Evolutionary conservation across 2,329 filamentous ascomycete genomes (phyloP), one percentile per base, ranked within the genome.

Genomic region (Colletotrichum filicis): DNA sequence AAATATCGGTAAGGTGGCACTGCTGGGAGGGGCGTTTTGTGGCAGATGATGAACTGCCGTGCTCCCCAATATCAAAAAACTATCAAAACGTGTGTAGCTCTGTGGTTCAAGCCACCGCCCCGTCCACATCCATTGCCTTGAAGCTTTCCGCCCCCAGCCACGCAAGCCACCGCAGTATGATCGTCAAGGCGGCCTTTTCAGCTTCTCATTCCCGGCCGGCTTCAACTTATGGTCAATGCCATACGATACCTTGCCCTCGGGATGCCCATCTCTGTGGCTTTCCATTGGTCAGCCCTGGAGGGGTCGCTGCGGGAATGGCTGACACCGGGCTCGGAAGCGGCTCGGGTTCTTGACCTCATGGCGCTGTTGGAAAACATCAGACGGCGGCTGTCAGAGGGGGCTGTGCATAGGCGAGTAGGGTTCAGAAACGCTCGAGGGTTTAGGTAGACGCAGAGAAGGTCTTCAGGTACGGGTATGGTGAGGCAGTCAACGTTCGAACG

Each of bases 381-480:
- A 73, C 70, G 70, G 60, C 66, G 70, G 70, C 70, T 73, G 70
- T 65, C 70, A 70, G 70, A 65, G 53, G 35, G 35, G 37, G 57
- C 22, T 42, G 53, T 53, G 59, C 53, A 55, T 70, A 28, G 32
- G 11, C 32, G 5, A 35, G 32, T 35, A 35, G 58, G 35, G 60
- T 70, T 65, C 55, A 42, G 37, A 42, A 19, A 60, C 46, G 56
- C 55, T 61, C 59, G 64, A 28, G 52, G 49, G 53, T n/a, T 37
- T 32, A 35, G 35, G 46, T 28, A 42, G 53, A 35, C 11, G 37
- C 24, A 49, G 24, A 55, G 52, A 14, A n/a, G 24, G n/a, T 24
- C 19, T 57, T 53, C 59, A 62, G 8, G 24, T 49, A 19, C 5
- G 46, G 1, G 28, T 12, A 16, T 8, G 30, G 53, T 42, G 55